Conservation (phyloP, 257 asterid genomes). For the Fraxinus anomala region DNA sequence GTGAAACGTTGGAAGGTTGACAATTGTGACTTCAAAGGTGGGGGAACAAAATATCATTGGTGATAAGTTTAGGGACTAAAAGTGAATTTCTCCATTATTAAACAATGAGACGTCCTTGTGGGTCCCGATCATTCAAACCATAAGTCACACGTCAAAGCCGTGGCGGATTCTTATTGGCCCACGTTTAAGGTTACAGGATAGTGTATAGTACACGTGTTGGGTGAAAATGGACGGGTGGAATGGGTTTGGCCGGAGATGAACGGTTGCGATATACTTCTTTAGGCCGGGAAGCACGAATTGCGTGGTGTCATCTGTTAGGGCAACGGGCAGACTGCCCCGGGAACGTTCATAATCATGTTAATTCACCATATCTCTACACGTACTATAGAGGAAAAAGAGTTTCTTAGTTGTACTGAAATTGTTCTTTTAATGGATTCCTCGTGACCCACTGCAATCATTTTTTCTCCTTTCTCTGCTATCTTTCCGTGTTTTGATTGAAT, state of each 20-base stretch:
- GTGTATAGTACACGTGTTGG: constrained; percentile 40
- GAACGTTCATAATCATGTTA: background rate
- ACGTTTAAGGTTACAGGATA: constrained; percentile 19
- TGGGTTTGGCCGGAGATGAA: constrained; percentile 17
- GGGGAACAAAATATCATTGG: background rate
- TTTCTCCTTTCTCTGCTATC: background rate
- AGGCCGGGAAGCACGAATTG: constrained; percentile 30
- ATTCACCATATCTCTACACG: background rate
- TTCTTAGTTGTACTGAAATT: background rate
- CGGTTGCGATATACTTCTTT: constrained; percentile 34
- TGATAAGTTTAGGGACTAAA: background rate
- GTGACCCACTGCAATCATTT: background rate
- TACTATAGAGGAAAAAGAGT: background rate
- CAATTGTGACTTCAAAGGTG: background rate
- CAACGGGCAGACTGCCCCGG: constrained; percentile 12
- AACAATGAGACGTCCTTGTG: background rate
- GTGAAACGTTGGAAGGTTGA: background rate
- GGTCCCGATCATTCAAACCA: constrained; percentile 17
- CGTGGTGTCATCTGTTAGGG: constrained; percentile 12
- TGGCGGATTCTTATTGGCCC: constrained; percentile 30
- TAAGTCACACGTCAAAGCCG: constrained; percentile 19
- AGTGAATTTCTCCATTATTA: background rate
- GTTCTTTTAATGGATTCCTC: background rate
- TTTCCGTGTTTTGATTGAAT: background rate
- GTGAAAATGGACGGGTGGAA: constrained; percentile 44